Evolutionary conservation across 2,329 filamentous ascomycete genomes (phyloP).

Genomic region (Nannizziopsis barbatae): DNA sequence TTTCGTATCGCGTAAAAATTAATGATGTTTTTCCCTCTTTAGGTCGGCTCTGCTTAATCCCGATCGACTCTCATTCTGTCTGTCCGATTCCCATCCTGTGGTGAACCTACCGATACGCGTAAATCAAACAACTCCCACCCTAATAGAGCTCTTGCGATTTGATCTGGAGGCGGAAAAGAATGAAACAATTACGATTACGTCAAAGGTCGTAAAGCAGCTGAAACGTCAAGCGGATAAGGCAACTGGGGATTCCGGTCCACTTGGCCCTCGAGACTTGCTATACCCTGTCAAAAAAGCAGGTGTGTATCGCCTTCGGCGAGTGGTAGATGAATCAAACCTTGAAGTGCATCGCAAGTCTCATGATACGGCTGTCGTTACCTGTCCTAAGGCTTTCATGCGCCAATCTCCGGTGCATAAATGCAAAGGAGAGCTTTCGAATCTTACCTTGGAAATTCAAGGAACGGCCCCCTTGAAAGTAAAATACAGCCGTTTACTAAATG

Average conservation of each 20-base stretch:
- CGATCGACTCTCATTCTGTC: conserved; percentile 65
- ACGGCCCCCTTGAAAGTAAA: conserved; percentile 85
- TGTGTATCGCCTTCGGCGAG: conserved; percentile 71
- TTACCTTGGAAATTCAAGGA: conserved; percentile 72
- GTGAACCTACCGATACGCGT: conserved; percentile 73
- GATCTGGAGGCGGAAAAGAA: conserved; percentile 72
- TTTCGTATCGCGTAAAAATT: not conserved
- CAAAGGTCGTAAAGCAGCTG: conserved; percentile 63
- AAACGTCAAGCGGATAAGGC: conserved; percentile 57
- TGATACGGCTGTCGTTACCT: conserved; percentile 74
- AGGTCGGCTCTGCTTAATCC: conserved; percentile 82
- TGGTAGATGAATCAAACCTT: conserved; percentile 86
- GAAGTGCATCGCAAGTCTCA: conserved; percentile 68
- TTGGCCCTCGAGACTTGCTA: conserved; percentile 55
- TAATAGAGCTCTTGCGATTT: conserved; percentile 77
- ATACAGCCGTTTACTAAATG: conserved; percentile 80
- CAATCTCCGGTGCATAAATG: conserved; percentile 58
- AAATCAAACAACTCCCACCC: conserved; percentile 81
- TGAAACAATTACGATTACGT: conserved; percentile 65
- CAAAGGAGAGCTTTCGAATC: conserved; percentile 73
- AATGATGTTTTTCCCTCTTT: conserved; percentile 22
- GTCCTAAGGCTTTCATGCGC: conserved; percentile 67
- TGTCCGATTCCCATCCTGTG: conserved; percentile 52
- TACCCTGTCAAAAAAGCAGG: conserved; percentile 75
- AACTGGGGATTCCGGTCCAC: conserved; percentile 37